Evolutionary conservation across 2,329 filamentous ascomycete species (phyloP).

Genomic region (Akanthomyces dipterigenus): DNA sequence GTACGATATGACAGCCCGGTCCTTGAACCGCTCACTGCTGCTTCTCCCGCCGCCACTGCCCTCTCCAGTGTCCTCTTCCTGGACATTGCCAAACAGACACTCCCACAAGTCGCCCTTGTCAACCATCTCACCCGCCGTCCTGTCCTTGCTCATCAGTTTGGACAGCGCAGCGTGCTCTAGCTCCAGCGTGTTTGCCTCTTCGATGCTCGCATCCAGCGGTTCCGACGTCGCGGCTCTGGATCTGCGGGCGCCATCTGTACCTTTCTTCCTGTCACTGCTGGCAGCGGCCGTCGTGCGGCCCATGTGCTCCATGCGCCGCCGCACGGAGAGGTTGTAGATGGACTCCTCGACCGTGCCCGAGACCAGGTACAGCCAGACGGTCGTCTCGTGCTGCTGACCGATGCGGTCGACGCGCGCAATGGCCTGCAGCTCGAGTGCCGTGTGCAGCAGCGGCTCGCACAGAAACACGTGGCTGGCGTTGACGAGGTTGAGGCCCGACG

Average conservation of each 20-base stretch:
- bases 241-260: slow-evolving; percentile 25
- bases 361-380: slow-evolving; percentile 93
- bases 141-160: slow-evolving; percentile 63
- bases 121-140: slow-evolving; percentile 72
- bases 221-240: slow-evolving; percentile 35
- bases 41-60: slow-evolving; percentile 20
- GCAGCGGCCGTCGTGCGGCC: slow-evolving; percentile 29
- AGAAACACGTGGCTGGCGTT: slow-evolving; percentile 93
- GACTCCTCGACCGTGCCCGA: slow-evolving; percentile 85
- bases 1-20: slow-evolving; percentile 23
- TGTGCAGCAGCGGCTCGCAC: slow-evolving; percentile 89
- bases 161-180: slow-evolving; percentile 66
- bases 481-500: slow-evolving; percentile 82
- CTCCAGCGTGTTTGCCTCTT: slow-evolving; percentile 79
- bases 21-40: slow-evolving; percentile 12
- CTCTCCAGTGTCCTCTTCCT: slow-evolving; percentile 15
- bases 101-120: slow-evolving; percentile 75
- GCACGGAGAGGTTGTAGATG: slow-evolving; percentile 81
- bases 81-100: slow-evolving; percentile 67
- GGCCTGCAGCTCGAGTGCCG: slow-evolving; percentile 87
- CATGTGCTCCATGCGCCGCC: slow-evolving; percentile 72
- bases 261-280: slow-evolving; percentile 8
- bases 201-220: slow-evolving; percentile 57
- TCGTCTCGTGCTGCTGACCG: slow-evolving; percentile 80
- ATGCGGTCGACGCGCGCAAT: slow-evolving; percentile 94